Conservation (phyloP, 2,329 filamentous ascomycete species). For the Cladobotryum protrusum region DNA sequence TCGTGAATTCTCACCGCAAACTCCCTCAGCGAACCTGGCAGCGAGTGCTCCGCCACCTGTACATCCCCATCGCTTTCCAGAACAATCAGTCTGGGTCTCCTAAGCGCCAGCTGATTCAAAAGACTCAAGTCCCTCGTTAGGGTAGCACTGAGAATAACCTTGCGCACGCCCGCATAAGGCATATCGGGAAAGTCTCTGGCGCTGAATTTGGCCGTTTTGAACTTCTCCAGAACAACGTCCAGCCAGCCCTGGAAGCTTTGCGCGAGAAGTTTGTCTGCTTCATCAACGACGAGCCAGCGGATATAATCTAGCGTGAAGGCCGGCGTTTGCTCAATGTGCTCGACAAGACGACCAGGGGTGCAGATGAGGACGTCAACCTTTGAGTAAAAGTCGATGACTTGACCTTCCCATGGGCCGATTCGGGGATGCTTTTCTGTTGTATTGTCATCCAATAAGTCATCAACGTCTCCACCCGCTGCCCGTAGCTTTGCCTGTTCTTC, state of each 20-base stretch:
- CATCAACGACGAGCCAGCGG: slow-evolving; percentile 86
- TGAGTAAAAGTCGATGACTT: slow-evolving; percentile 60
- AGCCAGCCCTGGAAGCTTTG: slow-evolving; percentile 94
- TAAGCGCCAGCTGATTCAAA: slow-evolving; percentile 65
- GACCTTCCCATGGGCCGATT: slow-evolving; percentile 30
- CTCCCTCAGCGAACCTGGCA: slow-evolving; percentile 61
- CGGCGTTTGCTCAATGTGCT: slow-evolving; percentile 77
- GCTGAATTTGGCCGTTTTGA: slow-evolving; percentile 45
- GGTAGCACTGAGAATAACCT: slow-evolving; percentile 84
- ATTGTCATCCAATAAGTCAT: slow-evolving; percentile 15
- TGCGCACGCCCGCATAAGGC: slow-evolving; percentile 55
- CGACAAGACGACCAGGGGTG: slow-evolving; percentile 85
- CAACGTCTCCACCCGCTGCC: slow-evolving; percentile 10
- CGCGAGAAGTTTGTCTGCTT: slow-evolving; percentile 85
- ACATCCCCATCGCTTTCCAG: slow-evolving; percentile 54
- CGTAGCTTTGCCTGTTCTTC: slow-evolving; percentile 17
- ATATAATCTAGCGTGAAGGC: slow-evolving; percentile 75
- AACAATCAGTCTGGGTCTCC: slow-evolving; percentile 68
- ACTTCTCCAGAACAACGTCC: slow-evolving; percentile 58
- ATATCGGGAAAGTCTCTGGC: slow-evolving; percentile 49
- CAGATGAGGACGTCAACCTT: slow-evolving; percentile 85
- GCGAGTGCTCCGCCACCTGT: slow-evolving; percentile 37
- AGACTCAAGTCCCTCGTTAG: slow-evolving; percentile 84
- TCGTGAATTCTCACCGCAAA: slow-evolving; percentile 63
- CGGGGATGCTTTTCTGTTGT: slow-evolving; percentile 20